Evolutionary conservation across 2,329 filamentous ascomycete genomes (phyloP).

Genomic region (Trichoderma sp.): DNA sequence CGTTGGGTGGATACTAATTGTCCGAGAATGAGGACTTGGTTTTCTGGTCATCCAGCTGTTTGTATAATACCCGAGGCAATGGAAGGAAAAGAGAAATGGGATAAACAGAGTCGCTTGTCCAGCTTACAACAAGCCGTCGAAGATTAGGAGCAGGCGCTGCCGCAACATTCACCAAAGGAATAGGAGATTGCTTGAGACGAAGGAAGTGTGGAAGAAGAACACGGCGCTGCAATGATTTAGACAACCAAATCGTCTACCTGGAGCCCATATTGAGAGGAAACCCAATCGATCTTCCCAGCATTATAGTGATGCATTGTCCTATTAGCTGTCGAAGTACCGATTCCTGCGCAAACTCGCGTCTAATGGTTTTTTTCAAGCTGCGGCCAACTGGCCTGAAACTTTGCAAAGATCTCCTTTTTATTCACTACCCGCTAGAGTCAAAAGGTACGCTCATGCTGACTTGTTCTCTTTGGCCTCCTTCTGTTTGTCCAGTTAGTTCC

Average conservation of each 20-base stretch:
- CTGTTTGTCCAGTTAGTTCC: slow-evolving; percentile 55
- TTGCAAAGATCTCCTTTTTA: slow-evolving; percentile 16
- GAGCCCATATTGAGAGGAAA: slow-evolving; percentile 19
- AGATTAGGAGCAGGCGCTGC: not conserved
- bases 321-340: slow-evolving; percentile 18
- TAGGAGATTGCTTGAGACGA: not conserved
- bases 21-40: not conserved
- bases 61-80: too few relatives aligned
- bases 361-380: slow-evolving; percentile 13
- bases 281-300: slow-evolving; percentile 21
- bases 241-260: slow-evolving; percentile 10
- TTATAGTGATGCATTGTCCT: slow-evolving; percentile 25
- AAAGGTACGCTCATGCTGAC: slow-evolving; percentile 62
- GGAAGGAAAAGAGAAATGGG: not conserved
- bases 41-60: not conserved
- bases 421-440: not conserved
- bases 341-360: slow-evolving; percentile 25
- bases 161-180: not conserved
- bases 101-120: not conserved
- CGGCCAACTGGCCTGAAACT: slow-evolving; percentile 15
- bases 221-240: not conserved
- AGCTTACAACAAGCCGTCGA: not conserved
- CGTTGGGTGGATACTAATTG: not conserved
- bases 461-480: slow-evolving; percentile 98
- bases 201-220: not conserved